These are phyloP conservation scores for Lavandula angustifolia DNA, from an alignment of 257 asterid genomes.

Conservation along the genomic window DNA sequence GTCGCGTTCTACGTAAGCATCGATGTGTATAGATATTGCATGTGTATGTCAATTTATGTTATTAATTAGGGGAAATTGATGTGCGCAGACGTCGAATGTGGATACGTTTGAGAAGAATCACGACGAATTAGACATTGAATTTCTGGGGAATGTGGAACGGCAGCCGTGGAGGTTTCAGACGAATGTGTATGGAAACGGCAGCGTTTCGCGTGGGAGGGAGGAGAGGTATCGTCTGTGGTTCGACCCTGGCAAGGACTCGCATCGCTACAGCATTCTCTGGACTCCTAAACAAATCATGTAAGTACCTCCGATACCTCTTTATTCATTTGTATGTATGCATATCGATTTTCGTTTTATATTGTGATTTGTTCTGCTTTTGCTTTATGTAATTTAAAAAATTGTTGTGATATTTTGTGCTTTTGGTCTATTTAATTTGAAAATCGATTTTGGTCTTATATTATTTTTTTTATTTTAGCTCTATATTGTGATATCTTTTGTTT, in stretches of 20 bases:
- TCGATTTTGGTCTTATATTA: no score
- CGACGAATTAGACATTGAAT: conserved; percentile 89
- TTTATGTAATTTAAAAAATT: no score
- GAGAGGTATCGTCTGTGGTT: conserved; percentile 91
- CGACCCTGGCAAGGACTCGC: conserved; percentile 76
- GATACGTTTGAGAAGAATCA: conserved; percentile 91
- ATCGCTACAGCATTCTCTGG: conserved; percentile 89
- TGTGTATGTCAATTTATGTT: not conserved
- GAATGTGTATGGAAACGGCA: conserved; percentile 85
- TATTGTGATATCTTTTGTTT: no score
- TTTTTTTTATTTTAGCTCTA: no score
- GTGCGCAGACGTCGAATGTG: conserved; percentile 71
- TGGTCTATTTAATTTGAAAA: no score
- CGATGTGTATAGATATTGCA: no score
- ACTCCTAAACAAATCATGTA: conserved; percentile 71
- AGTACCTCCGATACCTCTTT: not conserved
- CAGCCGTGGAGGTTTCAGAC: conserved; percentile 93
- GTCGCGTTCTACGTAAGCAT: conserved; percentile 85
- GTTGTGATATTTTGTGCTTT: no score
- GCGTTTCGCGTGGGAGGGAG: conserved; percentile 84
- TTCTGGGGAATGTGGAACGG: conserved; percentile 73
- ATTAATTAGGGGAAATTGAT: not conserved
- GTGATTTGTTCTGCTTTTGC: no score
- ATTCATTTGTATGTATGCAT: not conserved
- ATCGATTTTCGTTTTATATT: no score